These are phyloP conservation scores for Cryphonectria japonica DNA, from an alignment of 2,329 filamentous ascomycete genomes.

Conservation along the genomic window DNA sequence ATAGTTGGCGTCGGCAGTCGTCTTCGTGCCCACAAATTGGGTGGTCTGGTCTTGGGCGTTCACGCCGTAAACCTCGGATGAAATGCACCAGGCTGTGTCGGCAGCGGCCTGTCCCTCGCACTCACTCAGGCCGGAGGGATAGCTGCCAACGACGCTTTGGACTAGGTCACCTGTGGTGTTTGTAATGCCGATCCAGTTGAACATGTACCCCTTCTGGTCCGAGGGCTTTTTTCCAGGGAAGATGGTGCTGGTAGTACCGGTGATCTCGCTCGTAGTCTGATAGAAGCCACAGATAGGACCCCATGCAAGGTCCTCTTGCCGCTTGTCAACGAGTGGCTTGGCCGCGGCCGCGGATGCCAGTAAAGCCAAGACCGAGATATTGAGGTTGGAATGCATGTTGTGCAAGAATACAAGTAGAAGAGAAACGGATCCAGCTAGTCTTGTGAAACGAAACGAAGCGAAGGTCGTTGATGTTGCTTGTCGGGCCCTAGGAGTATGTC, in stretches of 20 bases:
- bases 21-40: conserved; percentile 34
- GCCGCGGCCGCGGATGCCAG: conserved; percentile 24
- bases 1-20: conserved; percentile 32
- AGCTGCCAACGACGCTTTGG: conserved; percentile 31
- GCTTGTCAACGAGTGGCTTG: conserved; percentile 23
- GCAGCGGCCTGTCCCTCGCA: conserved; percentile 31
- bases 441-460: neutral
- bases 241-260: conserved; percentile 34
- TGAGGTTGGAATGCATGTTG: conserved; percentile 20
- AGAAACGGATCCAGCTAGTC: neutral
- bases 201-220: conserved; percentile 34
- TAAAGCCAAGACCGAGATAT: conserved; percentile 15
- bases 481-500: neutral
- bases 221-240: conserved; percentile 35
- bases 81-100: conserved; percentile 35
- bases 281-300: conserved; percentile 33
- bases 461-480: neutral
- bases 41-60: conserved; percentile 26
- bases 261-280: conserved; percentile 32
- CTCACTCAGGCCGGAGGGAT: conserved; percentile 32
- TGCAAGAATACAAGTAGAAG: neutral
- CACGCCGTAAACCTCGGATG: conserved; percentile 35
- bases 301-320: conserved; percentile 31
- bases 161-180: conserved; percentile 36
- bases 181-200: conserved; percentile 35